Evolutionary conservation across 148 eudicot species (phyloP).

Genomic region (Pouteria glomerata): DNA sequence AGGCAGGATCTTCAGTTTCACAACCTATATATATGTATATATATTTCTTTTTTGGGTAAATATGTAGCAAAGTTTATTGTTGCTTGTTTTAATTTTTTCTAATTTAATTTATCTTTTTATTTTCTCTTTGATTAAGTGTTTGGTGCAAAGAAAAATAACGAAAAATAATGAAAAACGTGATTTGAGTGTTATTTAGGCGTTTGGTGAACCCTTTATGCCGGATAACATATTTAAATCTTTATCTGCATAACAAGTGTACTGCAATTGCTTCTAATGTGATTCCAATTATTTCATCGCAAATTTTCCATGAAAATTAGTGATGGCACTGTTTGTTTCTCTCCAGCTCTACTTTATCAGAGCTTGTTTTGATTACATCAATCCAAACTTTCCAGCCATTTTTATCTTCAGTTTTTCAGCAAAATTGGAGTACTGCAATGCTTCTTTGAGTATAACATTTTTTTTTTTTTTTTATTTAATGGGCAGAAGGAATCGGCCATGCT

Average conservation of each 20-base stretch:
- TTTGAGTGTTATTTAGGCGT: no score
- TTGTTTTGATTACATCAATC: no score
- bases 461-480: constrained; percentile 14
- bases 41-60: no score
- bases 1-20: no score
- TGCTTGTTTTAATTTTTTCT: not conserved
- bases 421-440: not conserved
- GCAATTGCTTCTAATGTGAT: not conserved
- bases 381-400: no score
- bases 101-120: not conserved
- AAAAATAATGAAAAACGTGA: no score
- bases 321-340: no score
- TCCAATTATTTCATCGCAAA: not conserved
- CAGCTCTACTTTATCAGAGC: no score
- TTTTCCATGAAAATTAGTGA: not conserved
- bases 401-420: not conserved
- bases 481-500: constrained; percentile 60
- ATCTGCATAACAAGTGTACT: not conserved
- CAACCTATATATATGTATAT: no score
- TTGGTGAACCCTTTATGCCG: no score
- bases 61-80: no score
- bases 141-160: no score
- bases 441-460: not conserved
- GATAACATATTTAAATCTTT: not conserved
- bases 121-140: not conserved